A percentile compares a stretch with the other conserved stretches of the same genome.
These are phyloP conservation scores for Obba rivulosa DNA, from an alignment of 768 basidiomycete genomes.

Conservation along the genomic window DNA sequence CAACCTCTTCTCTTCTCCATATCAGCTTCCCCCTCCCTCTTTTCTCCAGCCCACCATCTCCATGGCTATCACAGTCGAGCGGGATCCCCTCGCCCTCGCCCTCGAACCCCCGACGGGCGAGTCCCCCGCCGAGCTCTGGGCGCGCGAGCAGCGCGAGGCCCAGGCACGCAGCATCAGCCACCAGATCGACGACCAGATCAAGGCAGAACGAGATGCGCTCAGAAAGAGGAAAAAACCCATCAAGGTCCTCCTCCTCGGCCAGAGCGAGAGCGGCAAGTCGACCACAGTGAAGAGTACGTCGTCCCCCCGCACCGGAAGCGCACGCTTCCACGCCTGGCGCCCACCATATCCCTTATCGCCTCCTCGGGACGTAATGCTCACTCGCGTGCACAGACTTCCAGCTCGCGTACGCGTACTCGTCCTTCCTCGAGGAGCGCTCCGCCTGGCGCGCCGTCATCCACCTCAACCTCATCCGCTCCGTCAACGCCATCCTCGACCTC, in stretches of 20 bases:
- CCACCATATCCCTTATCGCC: too few species aligned
- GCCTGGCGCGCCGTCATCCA: constrained; percentile 76
- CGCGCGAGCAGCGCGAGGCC: constrained; percentile 55
- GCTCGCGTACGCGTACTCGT: constrained; percentile 60
- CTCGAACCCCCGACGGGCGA: constrained; percentile 65
- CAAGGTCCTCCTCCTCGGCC: constrained; percentile 66
- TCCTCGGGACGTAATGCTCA: not conserved
- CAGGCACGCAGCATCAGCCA: constrained; percentile 64
- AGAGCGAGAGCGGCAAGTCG: constrained; percentile 76
- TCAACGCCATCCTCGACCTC: constrained; percentile 56
- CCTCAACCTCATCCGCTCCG: constrained; percentile 74
- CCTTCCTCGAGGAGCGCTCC: constrained; percentile 64
- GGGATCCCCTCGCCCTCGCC: constrained; percentile 55
- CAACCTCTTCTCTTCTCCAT: too few species aligned
- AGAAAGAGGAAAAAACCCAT: constrained; percentile 65
- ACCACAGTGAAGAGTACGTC: constrained; percentile 71
- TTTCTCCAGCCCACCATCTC: not conserved
- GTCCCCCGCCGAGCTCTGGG: constrained; percentile 47
- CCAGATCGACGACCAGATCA: constrained; percentile 70
- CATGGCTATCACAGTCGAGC: constrained; percentile 11
- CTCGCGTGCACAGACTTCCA: constrained; percentile 54
- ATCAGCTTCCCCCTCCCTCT: too few species aligned
- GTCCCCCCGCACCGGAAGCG: not conserved
- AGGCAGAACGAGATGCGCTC: constrained; percentile 49
- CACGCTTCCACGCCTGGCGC: too few species aligned